Conservation (phyloP, 2,329 filamentous ascomycete genomes). For the Aspergillus fumigatus region DNA sequence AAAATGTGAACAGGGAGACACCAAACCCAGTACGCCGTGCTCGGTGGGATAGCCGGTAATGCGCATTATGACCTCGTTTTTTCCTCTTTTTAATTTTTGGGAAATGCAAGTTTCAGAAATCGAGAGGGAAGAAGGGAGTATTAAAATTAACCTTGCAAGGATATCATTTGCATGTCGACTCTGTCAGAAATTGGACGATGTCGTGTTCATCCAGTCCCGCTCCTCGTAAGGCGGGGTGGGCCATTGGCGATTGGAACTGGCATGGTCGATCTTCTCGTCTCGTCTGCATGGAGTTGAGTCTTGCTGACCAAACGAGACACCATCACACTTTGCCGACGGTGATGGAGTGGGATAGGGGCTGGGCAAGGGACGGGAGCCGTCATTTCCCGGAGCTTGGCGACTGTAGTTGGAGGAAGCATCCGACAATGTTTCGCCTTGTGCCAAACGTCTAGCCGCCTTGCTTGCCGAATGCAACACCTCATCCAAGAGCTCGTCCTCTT, state of each 20-base stretch:
- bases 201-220: slow-evolving; percentile 81
- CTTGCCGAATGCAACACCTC: slow-evolving; percentile 78
- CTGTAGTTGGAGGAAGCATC: slow-evolving; percentile 55
- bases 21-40: slow-evolving; percentile 30
- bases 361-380: slow-evolving; percentile 28
- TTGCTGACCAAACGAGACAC: slow-evolving; percentile 65
- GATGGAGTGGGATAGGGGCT: slow-evolving; percentile 67
- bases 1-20: slow-evolving; percentile 18
- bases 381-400: slow-evolving; percentile 22
- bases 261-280: slow-evolving; percentile 52
- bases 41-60: slow-evolving; percentile 22
- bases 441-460: slow-evolving; percentile 68
- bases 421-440: slow-evolving; percentile 36
- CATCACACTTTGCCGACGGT: slow-evolving; percentile 77
- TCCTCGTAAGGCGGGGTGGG: slow-evolving; percentile 95
- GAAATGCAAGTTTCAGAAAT: not conserved
- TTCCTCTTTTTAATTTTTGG: slow-evolving; percentile 10
- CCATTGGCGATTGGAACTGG: slow-evolving; percentile 65
- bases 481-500: slow-evolving; percentile 92
- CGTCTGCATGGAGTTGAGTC: slow-evolving; percentile 54
- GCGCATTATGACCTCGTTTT: slow-evolving; percentile 21
- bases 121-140: slow-evolving; percentile 10
- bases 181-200: slow-evolving; percentile 72
- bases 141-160: slow-evolving; percentile 7
- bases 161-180: slow-evolving; percentile 39